Base-by-base conservation (phyloP, 2,329 filamentous ascomycete genomes). In the Diplodia mutila region DNA sequence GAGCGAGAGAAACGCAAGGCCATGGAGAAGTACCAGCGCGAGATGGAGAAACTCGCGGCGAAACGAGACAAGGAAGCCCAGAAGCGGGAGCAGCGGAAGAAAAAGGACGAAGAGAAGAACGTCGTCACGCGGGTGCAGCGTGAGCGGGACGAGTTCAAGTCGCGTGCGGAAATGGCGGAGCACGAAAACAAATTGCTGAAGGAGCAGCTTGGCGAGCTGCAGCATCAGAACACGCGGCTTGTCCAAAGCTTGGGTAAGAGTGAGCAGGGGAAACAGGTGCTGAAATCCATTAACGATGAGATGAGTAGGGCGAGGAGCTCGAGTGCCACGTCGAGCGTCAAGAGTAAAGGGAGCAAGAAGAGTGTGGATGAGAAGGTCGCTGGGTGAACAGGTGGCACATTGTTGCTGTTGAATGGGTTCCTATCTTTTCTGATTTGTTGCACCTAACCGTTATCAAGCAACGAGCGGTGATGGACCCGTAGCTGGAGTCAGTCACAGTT, bases 11-110 rank as follows among this genome's bases (percentile, higher is more conserved):
- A 65, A 70, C 73, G 73, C 68, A 75, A 75, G 61, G 81, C 80
- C 61, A 77, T 82, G 34, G 76, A 80, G 25, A 69, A 80, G 66
- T 81, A 79, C 46, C 72, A 76, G 12, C 77, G 76, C 34, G 78
- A 82, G 65, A 75, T 89, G 0, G 85, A 86, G 52, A 91, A 90
- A 74, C 86, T 89, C 64, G 86, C 90, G 71, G 88, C 88, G 55
- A 90, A 89, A 71, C 89, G 89, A 72, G 84, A 85, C 70, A 84
- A 84, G 14, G 89, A 92, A 73, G 80, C 91, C 54, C 80, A 81
- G 69, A 90, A 89, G 76, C 79, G 91, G 2, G 87, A 91, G 70
- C 85, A 87, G 70, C 88, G 87, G 79, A 86, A 87, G 57, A 81
- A 83, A 68, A 85, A 84, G 67, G 90, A 93, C 73, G 82, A 87